These are phyloP conservation scores for Tricladium varicosporioides DNA, from an alignment of 2,329 filamentous ascomycete genomes.

Conservation along the genomic window DNA sequence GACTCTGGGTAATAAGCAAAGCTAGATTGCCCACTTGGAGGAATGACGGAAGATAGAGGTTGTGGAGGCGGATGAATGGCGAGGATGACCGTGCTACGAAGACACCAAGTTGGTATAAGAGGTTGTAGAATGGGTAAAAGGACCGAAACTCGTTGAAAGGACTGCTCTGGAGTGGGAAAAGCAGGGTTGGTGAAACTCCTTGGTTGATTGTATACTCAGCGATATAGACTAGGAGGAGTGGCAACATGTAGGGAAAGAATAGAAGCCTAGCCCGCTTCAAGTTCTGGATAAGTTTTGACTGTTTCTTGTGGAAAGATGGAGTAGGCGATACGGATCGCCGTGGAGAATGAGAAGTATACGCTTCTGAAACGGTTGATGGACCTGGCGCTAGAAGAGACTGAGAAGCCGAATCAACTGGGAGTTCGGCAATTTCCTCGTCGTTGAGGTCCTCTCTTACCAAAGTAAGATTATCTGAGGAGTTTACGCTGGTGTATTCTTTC, in stretches of 20 bases:
- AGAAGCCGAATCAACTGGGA: conserved; percentile 42
- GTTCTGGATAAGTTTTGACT: conserved; percentile 42
- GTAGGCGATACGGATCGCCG: conserved; percentile 9
- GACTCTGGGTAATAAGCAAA: conserved; percentile 70
- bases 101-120: conserved; percentile 92
- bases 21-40: conserved; percentile 78
- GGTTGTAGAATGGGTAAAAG: conserved; percentile 93
- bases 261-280: conserved; percentile 67
- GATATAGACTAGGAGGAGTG: conserved; percentile 86
- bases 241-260: conserved; percentile 82
- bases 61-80: conserved; percentile 78
- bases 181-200: conserved; percentile 82
- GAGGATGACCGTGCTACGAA: conserved; percentile 92
- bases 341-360: conserved; percentile 36
- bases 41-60: conserved; percentile 77
- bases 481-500: conserved; percentile 56
- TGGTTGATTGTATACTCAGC: conserved; percentile 98
- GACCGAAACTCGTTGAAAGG: conserved; percentile 80
- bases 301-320: conserved; percentile 2
- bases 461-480: conserved; percentile 37
- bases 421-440: conserved; percentile 36
- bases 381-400: conserved; percentile 49
- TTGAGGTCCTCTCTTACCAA: conserved; percentile 27
- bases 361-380: conserved; percentile 40
- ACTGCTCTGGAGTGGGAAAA: conserved; percentile 75